These are phyloP conservation scores for Chrysopogon serrulatus DNA, from an alignment of 176 grass and related monocot genomes.

Conservation along the genomic window DNA sequence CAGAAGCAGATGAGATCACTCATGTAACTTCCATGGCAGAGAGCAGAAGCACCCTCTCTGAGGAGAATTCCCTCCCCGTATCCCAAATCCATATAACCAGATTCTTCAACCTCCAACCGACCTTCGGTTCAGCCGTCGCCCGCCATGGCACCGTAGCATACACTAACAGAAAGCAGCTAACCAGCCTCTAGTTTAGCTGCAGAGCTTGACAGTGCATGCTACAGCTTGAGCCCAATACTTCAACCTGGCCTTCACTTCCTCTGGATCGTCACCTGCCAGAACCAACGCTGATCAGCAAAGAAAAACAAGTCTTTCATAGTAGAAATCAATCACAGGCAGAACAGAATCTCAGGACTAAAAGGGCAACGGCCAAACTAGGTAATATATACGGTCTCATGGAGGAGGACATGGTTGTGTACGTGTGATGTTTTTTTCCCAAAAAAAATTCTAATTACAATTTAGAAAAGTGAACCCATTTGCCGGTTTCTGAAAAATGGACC, in stretches of 20 bases:
- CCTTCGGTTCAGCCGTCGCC: conserved; percentile 24
- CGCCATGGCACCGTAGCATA: no score
- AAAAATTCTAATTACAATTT: not conserved
- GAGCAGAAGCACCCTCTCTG: conserved; percentile 10
- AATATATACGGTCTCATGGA: not conserved
- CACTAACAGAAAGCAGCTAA: not conserved
- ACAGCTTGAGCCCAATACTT: conserved; percentile 91
- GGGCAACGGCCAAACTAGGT: not conserved
- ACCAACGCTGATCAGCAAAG: conserved; percentile 28
- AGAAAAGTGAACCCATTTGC: not conserved
- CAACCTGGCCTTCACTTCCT: conserved; percentile 78
- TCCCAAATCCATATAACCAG: conserved; percentile 17
- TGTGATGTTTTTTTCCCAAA: not conserved
- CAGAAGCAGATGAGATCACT: conserved; percentile 14
- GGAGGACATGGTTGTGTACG: not conserved
- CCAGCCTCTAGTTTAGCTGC: conserved; percentile 37
- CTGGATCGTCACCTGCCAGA: conserved; percentile 59
- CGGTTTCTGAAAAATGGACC: not conserved
- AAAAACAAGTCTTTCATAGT: not conserved
- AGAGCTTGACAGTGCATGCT: conserved; percentile 82
- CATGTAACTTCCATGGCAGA: not conserved
- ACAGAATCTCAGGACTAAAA: not conserved
- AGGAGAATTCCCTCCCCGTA: not conserved
- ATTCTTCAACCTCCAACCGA: conserved; percentile 15
- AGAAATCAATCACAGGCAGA: conserved; percentile 4